Evolutionary conservation across 176 grass and related monocot species (phyloP).

Genomic region (Musa schizocarpa): DNA sequence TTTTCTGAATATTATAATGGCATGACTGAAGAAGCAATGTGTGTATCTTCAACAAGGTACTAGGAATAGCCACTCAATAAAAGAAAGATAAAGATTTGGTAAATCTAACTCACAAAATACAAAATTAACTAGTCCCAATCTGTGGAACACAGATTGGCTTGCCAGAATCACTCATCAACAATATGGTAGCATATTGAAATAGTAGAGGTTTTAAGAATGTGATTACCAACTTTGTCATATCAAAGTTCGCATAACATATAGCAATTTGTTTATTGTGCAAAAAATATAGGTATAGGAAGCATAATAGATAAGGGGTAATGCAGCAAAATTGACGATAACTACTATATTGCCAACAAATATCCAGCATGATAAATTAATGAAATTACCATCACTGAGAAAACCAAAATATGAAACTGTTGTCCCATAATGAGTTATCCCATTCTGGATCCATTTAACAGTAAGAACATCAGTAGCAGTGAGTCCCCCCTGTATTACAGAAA

Average conservation of each 20-base stretch:
- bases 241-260: not conserved
- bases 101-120: not conserved
- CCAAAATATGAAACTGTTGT: constrained; percentile 97
- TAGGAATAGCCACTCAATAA: not conserved
- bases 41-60: not conserved
- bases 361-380: not conserved
- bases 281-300: no score
- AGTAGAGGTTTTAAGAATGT: no score
- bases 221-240: not conserved
- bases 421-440: constrained; percentile 68
- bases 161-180: not conserved
- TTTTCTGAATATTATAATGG: not conserved
- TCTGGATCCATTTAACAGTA: constrained; percentile 83
- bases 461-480: constrained; percentile 67
- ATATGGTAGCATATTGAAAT: no score
- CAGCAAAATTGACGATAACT: no score
- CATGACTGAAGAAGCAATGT: not conserved
- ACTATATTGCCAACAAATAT: no score
- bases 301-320: no score
- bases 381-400: constrained; percentile 93
- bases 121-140: not conserved
- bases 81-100: not conserved
- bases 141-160: not conserved
- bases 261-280: no score
- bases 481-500: constrained; percentile 55